These are phyloP conservation scores for Nitzschia sp. DNA, from an alignment of 108 stramenopile genomes.

Conservation along the genomic window DNA sequence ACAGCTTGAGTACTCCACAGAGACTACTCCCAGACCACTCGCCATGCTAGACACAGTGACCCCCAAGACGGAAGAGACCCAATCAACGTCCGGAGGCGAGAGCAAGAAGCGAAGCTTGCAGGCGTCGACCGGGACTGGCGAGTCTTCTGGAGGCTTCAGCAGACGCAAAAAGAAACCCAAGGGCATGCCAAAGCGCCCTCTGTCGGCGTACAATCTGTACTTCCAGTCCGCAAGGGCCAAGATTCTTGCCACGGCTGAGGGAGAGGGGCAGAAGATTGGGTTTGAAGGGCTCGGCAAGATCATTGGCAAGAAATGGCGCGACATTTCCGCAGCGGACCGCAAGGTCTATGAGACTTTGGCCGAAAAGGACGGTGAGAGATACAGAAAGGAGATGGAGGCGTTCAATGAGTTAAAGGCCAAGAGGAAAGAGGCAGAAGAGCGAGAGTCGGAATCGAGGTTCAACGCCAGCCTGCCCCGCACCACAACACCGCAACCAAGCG, in stretches of 20 bases:
- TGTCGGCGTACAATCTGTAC: conserved; percentile 41
- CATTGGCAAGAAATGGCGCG: conserved; percentile 46
- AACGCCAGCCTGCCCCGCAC: neutral
- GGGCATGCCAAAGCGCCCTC: conserved; percentile 40
- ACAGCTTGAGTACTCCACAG: neutral
- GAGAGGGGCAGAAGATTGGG: conserved; percentile 24
- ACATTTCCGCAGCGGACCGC: conserved; percentile 35
- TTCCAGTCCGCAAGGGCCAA: conserved; percentile 32
- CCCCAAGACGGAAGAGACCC: neutral
- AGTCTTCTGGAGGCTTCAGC: neutral
- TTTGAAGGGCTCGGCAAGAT: conserved; percentile 45
- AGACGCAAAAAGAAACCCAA: conserved; percentile 30
- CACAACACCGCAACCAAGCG: neutral
- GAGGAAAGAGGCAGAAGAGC: conserved; percentile 24
- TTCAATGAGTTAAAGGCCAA: conserved; percentile 36
- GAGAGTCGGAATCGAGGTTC: neutral
- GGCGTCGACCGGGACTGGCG: neutral
- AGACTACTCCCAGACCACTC: neutral
- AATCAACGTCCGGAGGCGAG: neutral
- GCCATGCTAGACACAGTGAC: neutral
- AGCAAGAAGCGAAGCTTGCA: conserved; percentile 2
- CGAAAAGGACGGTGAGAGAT: conserved; percentile 50
- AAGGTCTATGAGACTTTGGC: conserved; percentile 44
- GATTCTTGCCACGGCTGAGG: conserved; percentile 21
- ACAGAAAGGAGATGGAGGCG: conserved; percentile 56